A percentile compares a stretch with the other conserved stretches of the same genome.
Evolutionary conservation across 2,329 filamentous ascomycete species (phyloP).

Genomic region (Trichoderma gracile): DNA sequence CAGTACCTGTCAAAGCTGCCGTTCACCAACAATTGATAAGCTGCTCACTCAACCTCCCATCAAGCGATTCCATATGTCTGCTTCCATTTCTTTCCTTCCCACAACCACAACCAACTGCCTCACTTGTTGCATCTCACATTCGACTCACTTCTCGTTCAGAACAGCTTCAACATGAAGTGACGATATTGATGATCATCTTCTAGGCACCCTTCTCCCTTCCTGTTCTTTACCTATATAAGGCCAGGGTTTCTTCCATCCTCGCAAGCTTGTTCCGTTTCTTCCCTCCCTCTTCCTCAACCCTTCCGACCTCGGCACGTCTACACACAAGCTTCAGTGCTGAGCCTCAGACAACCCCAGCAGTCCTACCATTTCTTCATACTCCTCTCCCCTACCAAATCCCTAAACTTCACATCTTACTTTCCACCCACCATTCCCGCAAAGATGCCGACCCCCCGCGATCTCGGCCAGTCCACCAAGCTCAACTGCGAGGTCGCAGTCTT

Average conservation of each 20-base stretch:
- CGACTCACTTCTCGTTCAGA: no score
- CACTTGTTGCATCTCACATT: no score
- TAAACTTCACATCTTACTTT: no score
- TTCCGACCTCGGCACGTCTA: not conserved
- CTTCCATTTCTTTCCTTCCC: not conserved
- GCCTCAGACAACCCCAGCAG: not conserved
- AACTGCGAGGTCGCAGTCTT: slow-evolving; percentile 55
- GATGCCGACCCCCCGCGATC: slow-evolving; percentile 18
- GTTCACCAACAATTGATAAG: not conserved
- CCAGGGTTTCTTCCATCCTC: not conserved
- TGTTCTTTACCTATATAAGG: not conserved
- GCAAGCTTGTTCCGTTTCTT: no score
- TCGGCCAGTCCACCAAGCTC: slow-evolving; percentile 11
- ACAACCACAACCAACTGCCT: no score
- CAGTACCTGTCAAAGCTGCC: not conserved
- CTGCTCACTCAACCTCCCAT: not conserved
- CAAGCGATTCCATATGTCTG: not conserved
- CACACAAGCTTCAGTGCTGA: not conserved
- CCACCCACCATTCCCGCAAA: not conserved
- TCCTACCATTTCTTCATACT: not conserved
- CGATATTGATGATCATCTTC: no score
- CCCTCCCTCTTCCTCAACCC: not conserved
- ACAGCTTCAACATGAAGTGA: not conserved
- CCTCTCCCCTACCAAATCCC: not conserved
- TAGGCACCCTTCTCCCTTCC: not conserved